Evolutionary conservation across 139 green algal genomes (phyloP).

Genomic region (Closterium sp.): DNA sequence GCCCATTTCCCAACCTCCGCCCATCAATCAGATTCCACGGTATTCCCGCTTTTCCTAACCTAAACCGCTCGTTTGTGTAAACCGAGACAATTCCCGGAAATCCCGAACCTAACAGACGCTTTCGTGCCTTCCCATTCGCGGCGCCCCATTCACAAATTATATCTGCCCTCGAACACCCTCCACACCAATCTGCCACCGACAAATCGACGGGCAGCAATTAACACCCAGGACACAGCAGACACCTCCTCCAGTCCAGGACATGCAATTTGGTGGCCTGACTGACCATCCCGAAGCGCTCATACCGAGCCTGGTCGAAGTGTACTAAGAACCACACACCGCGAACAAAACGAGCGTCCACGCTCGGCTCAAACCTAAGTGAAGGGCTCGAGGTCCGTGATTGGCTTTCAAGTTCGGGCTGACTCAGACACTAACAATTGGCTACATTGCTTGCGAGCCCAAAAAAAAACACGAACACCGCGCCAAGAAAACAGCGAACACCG

Average conservation of each 20-base stretch:
- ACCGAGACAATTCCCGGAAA: background rate
- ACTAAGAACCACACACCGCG: background rate
- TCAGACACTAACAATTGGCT: too few species aligned
- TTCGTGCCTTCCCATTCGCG: background rate
- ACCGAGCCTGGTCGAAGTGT: background rate
- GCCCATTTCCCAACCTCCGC: background rate
- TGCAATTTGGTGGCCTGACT: background rate
- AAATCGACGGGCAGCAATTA: background rate
- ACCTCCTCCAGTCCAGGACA: background rate
- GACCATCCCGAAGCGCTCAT: background rate
- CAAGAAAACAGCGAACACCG: too few species aligned
- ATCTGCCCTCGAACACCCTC: background rate
- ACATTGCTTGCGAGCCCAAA: too few species aligned
- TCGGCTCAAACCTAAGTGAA: too few species aligned
- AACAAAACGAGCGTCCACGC: too few species aligned
- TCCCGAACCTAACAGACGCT: background rate
- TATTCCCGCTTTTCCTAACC: background rate
- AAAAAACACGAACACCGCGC: too few species aligned
- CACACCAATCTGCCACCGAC: background rate
- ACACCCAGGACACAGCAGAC: background rate
- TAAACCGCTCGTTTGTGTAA: background rate
- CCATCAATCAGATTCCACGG: background rate
- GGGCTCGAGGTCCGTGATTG: background rate
- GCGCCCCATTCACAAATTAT: background rate
- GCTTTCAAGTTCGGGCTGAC: background rate